Conservation (phyloP, 129 eudicot genomes). For the Arctium lappa region DNA sequence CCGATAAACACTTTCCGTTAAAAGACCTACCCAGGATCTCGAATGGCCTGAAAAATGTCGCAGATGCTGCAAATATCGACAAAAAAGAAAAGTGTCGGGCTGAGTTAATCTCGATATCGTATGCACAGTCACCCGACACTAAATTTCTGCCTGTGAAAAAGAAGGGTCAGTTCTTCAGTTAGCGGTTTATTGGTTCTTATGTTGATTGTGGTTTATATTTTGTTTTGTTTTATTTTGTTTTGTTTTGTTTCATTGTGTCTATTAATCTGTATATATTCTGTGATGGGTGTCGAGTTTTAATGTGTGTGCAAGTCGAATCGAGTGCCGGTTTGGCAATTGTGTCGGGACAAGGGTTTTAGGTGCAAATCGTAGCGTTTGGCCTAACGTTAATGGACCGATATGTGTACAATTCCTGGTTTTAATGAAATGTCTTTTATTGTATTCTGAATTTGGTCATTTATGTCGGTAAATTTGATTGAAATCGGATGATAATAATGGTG, state of each 20-base stretch:
- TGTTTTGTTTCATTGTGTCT: neutral
- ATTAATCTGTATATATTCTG: neutral
- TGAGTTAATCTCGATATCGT: neutral
- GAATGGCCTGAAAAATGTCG: neutral
- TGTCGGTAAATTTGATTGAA: neutral
- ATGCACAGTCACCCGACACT: neutral
- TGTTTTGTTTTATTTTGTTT: neutral
- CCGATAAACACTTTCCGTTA: conserved; percentile 9
- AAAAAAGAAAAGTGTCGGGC: neutral
- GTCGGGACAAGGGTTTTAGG: neutral
- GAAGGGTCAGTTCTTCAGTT: neutral
- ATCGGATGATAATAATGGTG: neutral
- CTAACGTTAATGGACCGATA: neutral
- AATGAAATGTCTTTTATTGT: neutral
- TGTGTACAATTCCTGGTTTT: neutral
- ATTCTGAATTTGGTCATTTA: neutral
- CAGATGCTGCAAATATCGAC: neutral
- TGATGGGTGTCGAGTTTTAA: neutral
- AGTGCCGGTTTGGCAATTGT: neutral
- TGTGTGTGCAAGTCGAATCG: neutral
- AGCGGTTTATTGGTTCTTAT: neutral
- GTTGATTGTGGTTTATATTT: neutral
- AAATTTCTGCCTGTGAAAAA: neutral
- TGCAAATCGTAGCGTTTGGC: neutral
- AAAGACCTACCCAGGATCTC: neutral